These are phyloP conservation scores for Lodderomyces elongisporus DNA, from an alignment of 1,139 yeast species.

Conservation along the genomic window DNA sequence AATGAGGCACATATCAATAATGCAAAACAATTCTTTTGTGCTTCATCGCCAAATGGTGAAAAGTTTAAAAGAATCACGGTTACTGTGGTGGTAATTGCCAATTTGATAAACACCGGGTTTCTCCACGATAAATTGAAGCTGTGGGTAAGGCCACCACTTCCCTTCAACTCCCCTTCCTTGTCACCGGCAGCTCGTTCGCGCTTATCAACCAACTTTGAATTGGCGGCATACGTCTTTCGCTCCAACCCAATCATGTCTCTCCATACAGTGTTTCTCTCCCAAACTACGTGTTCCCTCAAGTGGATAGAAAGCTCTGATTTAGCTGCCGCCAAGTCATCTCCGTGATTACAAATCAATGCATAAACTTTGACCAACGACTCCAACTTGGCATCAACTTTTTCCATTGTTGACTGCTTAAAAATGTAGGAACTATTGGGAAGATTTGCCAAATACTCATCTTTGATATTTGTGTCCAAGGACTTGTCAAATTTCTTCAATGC, in stretches of 20 bases:
- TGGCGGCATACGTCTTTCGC: conserved; percentile 50
- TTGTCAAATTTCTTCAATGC: conserved; percentile 70
- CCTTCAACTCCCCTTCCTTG: conserved; percentile 12
- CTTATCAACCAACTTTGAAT: conserved; percentile 15
- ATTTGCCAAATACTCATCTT: conserved; percentile 31
- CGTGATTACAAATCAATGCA: conserved; percentile 40
- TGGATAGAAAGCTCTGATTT: conserved; percentile 52
- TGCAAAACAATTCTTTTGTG: conserved; percentile 65
- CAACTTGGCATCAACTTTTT: conserved; percentile 39
- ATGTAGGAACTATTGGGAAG: conserved; percentile 31
- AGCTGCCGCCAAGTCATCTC: conserved; percentile 37
- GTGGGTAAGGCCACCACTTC: conserved; percentile 11
- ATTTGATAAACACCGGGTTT: conserved; percentile 43
- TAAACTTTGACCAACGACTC: conserved; percentile 33
- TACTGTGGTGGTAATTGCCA: conserved; percentile 37
- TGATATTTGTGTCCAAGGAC: conserved; percentile 42
- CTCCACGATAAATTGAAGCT: conserved; percentile 35
- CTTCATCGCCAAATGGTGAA: conserved; percentile 53
- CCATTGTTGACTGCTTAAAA: conserved; percentile 37
- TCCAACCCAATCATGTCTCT: conserved; percentile 84
- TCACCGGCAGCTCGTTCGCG: conserved; percentile 14
- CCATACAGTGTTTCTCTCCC: conserved; percentile 75
- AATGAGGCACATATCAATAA: conserved; percentile 64
- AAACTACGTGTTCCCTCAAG: conserved; percentile 66
- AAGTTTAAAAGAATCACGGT: conserved; percentile 48